phyloP scores from a whole-genome alignment of 2,329 filamentous ascomycete species.

The Onygenales sp. region DNA sequence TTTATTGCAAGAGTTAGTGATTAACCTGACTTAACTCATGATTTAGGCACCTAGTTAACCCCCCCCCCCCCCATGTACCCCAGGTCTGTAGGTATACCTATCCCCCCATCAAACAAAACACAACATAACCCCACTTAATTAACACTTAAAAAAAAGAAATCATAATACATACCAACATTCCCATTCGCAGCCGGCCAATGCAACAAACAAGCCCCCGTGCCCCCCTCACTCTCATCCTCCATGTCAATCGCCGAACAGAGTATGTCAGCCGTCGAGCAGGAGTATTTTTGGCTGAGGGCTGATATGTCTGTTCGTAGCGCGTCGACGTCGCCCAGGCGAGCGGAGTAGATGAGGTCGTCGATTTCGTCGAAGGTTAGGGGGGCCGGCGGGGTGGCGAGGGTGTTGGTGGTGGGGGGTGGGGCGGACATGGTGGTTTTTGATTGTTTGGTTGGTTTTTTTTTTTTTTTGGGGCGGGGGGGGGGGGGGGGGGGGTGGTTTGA shows the following conservation, averaged over 20 bases:
- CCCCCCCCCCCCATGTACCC: no score
- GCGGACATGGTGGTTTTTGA: neutral
- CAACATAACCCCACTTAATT: neutral
- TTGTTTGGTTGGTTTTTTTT: no score
- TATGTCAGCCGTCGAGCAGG: constrained; percentile 51
- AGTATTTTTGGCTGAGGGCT: constrained; percentile 53
- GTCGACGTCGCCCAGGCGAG: constrained; percentile 64
- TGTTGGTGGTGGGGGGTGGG: neutral
- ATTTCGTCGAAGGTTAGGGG: constrained; percentile 65
- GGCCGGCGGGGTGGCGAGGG: constrained; percentile 10
- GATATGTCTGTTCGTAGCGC: constrained; percentile 56
- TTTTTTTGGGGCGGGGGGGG: no score
- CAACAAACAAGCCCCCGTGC: constrained; percentile 43
- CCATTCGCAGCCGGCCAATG: constrained; percentile 94
- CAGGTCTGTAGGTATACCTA: no score
- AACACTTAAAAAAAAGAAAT: constrained; percentile 8
- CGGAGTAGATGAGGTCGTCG: constrained; percentile 84
- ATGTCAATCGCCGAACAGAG: constrained; percentile 62
- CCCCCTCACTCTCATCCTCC: constrained; percentile 61
- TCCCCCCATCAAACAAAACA: no score
- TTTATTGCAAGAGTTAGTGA: neutral
- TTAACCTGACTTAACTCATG: no score
- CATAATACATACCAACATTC: constrained; percentile 54
- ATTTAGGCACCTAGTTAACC: no score
- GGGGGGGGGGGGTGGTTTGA: no score